Base-by-base conservation (phyloP, 179 eudicot genomes). In the Corrigiola litoralis region DNA sequence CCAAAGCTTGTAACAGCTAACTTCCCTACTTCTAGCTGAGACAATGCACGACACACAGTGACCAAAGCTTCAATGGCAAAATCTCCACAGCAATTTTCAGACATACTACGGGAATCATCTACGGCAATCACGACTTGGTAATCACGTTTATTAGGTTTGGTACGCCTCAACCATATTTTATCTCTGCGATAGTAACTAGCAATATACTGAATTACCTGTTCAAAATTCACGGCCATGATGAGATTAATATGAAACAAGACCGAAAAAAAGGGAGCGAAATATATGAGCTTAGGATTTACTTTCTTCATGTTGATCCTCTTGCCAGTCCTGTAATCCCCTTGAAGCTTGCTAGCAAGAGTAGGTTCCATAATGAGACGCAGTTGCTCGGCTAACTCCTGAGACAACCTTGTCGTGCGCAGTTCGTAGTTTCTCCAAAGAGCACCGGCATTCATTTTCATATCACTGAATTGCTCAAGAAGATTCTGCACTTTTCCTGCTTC, bases 221-320 rank as follows among this genome's bases (percentile, higher is more conserved):
- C 33, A 45, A 50, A 29, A 31, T 32, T 46, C 5, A 49, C 10
- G 17, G 45, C 17, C 38, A 63, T 49, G 1, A 61, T 18, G 28
- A 65, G 72, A 58, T 21, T 49, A 14, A 48, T 4, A 41, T 2
- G 33, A 65, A 40, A 36, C 40, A 42, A 20, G 5, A 21, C 28
- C 14, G 14, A 14, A 10, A 56, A 11, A 23, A 53, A 32, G n/a
- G 3, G 14, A 13, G 33, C 13, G 33, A 23, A 58, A 25, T 16
- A 37, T 49, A 1, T 13, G 21, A 18, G 34, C 14, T 20, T 23
- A 31, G 12, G 32, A 41, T 58, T 66, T 81, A 95, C 99, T 87
- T 92, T 92, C 74, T 92, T 95, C 97, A 95, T 92, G 78, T 95
- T 95, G 72, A 95, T 95, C 79, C 99, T 80, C 81, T 95, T 95